These are phyloP conservation scores for Neofusicoccum kwambonambiense DNA, from an alignment of 2,329 filamentous ascomycete species.

Conservation along the genomic window DNA sequence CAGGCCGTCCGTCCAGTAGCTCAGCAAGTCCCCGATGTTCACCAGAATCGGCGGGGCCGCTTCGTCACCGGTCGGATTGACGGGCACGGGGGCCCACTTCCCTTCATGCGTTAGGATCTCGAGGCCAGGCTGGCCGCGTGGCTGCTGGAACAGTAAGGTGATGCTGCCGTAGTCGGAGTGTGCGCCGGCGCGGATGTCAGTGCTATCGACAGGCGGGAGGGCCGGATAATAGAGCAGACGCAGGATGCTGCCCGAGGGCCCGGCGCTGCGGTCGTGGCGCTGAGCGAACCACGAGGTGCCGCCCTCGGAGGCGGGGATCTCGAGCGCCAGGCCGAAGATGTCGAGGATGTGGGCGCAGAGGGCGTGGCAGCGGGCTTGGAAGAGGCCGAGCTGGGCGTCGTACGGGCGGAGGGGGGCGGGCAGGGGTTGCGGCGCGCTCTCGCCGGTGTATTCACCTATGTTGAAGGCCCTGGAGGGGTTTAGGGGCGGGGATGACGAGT, in stretches of 20 bases:
- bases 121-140: slow-evolving; percentile 73
- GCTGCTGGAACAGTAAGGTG: slow-evolving; percentile 77
- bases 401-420: slow-evolving; percentile 62
- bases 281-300: slow-evolving; percentile 57
- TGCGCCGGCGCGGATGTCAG: slow-evolving; percentile 81
- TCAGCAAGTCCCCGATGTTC: slow-evolving; percentile 70
- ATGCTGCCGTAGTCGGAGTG: slow-evolving; percentile 77
- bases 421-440: slow-evolving; percentile 73
- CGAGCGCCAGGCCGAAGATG: slow-evolving; percentile 75
- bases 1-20: slow-evolving; percentile 88
- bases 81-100: slow-evolving; percentile 46
- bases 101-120: slow-evolving; percentile 67
- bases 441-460: slow-evolving; percentile 70
- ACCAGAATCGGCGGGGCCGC: slow-evolving; percentile 66
- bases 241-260: slow-evolving; percentile 53
- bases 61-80: slow-evolving; percentile 53
- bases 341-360: slow-evolving; percentile 72
- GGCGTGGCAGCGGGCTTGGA: slow-evolving; percentile 67
- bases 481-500: background rate
- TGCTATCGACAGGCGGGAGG: slow-evolving; percentile 43
- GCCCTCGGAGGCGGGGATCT: slow-evolving; percentile 44
- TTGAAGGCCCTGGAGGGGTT: slow-evolving; percentile 74
- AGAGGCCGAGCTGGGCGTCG: slow-evolving; percentile 62
- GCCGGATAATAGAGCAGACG: slow-evolving; percentile 55
- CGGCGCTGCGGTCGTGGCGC: slow-evolving; percentile 55